Evolutionary conservation across 257 asterid species (phyloP).

Genomic region (Solanum neorickii): DNA sequence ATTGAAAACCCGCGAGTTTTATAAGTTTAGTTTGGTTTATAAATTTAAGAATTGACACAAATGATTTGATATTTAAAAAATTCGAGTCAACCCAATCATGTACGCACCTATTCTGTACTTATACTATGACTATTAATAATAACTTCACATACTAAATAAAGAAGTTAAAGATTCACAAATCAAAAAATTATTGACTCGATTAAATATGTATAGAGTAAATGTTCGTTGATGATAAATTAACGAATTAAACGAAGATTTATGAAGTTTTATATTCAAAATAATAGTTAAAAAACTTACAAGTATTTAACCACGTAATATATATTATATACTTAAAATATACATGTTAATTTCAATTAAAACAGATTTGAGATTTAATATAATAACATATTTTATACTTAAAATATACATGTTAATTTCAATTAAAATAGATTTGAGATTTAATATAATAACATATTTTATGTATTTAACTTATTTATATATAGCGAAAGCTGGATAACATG

Average conservation of each 20-base stretch:
- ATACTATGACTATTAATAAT: not conserved
- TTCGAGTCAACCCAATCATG: fast-evolving
- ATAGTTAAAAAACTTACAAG: too few relatives aligned
- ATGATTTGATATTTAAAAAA: too few relatives aligned
- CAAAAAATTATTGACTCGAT: too few relatives aligned
- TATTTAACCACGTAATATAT: too few relatives aligned
- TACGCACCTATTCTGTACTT: not conserved
- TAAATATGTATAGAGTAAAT: too few relatives aligned
- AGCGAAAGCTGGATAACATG: not conserved
- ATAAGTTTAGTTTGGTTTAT: too few relatives aligned
- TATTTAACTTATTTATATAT: not conserved
- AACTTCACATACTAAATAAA: not conserved
- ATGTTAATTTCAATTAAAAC: not conserved
- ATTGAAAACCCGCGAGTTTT: not conserved
- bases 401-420: not conserved
- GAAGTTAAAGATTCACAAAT: not conserved
- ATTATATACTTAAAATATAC: not conserved
- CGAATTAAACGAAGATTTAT: not conserved
- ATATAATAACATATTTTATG: too few relatives aligned
- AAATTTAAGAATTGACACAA: not conserved
- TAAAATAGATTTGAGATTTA: not conserved
- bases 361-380: not conserved
- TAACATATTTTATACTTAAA: not conserved
- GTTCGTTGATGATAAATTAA: too few relatives aligned
- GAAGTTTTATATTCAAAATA: too few relatives aligned